Evolutionary conservation across 2,329 filamentous ascomycete species (phyloP), one percentile per base, ranked within the genome.

Genomic region (Aspergillus sp.): DNA sequence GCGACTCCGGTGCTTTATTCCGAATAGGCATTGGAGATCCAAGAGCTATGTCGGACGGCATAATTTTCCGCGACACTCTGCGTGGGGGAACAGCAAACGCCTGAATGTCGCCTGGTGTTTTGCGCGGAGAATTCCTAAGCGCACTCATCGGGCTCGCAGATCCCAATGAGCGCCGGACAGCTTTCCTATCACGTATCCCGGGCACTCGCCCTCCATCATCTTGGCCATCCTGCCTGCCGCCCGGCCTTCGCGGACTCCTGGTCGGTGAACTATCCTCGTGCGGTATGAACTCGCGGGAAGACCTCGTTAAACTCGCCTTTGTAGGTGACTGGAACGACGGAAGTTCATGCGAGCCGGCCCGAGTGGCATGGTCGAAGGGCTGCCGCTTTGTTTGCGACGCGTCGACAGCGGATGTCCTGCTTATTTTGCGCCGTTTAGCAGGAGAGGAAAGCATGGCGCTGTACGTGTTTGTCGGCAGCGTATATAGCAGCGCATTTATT

Each of bases 281-380:
- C 68, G 63, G 35, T 67, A 60, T 20, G 78, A 56, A 5, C 78
- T 63, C 8, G 75, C 69, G 1, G 77, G 74, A 39, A 29, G 73
- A 69, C 41, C 73, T 71, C 36, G 75, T 66, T 10, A 81, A 57
- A 45, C 75, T 82, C 8, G 78, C 68, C 49, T 69, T 75, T 0
- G 78, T 81, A 0, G 80, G 78, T n/a, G 78, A 80, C 33, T 73
- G 73, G 49, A 77, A 82, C 1, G 77, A 80, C 1, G 72, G 68
- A 1, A 68, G 67, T 29, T 51, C 46, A 5, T 52, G 42, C 24
- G 56, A 52, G 12, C 57, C 47, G 17, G 48, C 39, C 34, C 41
- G 42, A 29, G 43, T 40, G 45, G 43, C 40, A 22, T 37, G 30
- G 30, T 26, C 44, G 16, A 35, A 32, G 14, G 39, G 36, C 24